Evolutionary conservation across 2,329 filamentous ascomycete genomes (phyloP).

Genomic region (Paraphoma chrysanthemicola): DNA sequence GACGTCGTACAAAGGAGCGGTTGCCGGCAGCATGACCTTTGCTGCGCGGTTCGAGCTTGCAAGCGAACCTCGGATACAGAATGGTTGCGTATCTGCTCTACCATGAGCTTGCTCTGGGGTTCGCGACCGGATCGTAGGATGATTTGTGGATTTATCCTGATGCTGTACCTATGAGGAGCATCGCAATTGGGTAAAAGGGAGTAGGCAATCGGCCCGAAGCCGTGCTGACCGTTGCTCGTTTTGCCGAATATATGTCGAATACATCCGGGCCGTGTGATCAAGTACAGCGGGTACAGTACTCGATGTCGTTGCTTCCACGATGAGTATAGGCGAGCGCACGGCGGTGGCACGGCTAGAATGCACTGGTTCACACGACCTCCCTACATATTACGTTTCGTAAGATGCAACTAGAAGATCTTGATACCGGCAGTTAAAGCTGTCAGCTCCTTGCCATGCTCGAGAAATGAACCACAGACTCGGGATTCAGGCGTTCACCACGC

Average conservation of each 20-base stretch:
- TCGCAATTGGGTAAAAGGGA: background rate
- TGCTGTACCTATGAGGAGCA: slow-evolving; percentile 3
- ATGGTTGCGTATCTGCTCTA: background rate
- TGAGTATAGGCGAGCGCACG: background rate
- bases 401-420: background rate
- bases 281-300: background rate
- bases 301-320: slow-evolving; percentile 5
- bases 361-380: background rate
- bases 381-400: slow-evolving; percentile 5
- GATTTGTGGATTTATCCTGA: slow-evolving; percentile 14
- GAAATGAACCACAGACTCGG: background rate
- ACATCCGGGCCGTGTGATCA: slow-evolving; percentile 20
- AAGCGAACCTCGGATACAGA: background rate
- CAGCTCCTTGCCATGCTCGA: slow-evolving; percentile 1
- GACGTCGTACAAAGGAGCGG: background rate
- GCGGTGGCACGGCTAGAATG: background rate
- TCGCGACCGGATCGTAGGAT: slow-evolving; percentile 9
- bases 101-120: background rate
- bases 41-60: background rate
- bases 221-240: background rate
- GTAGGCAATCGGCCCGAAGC: slow-evolving; percentile 11
- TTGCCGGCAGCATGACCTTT: background rate
- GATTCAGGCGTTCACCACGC: slow-evolving; percentile 4
- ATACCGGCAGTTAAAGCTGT: background rate
- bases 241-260: slow-evolving; percentile 5